Percentiles rank a stretch among this genome's conserved stretches.
Evolutionary conservation across 2,329 filamentous ascomycete species (phyloP).

Genomic region (Aspergillus viridinutans): DNA sequence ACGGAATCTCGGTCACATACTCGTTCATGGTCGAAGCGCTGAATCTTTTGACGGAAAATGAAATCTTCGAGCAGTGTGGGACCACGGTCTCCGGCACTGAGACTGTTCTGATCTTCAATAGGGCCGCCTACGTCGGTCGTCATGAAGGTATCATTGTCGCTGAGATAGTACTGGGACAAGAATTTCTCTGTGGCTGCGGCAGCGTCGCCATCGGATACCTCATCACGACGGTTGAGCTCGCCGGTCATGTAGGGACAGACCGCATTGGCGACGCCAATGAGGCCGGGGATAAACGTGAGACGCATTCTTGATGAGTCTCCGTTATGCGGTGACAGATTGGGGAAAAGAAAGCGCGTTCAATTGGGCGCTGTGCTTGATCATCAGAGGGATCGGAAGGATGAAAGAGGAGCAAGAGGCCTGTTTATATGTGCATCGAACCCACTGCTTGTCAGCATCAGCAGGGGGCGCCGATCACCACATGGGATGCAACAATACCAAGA

Average conservation of each 20-base stretch:
- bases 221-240: slow-evolving; percentile 23
- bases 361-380: not conserved
- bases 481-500: not conserved
- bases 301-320: slow-evolving; percentile 20
- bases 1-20: slow-evolving; percentile 38
- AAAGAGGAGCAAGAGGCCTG: not conserved
- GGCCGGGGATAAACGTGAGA: slow-evolving; percentile 22
- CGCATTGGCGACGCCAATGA: slow-evolving; percentile 34
- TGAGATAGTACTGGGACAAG: slow-evolving; percentile 43
- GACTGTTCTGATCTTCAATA: slow-evolving; percentile 62
- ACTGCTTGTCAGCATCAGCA: not conserved
- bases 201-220: slow-evolving; percentile 17
- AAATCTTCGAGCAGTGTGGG: slow-evolving; percentile 69
- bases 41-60: slow-evolving; percentile 68
- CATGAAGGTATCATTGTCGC: slow-evolving; percentile 54
- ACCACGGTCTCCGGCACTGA: slow-evolving; percentile 64
- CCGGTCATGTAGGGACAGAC: slow-evolving; percentile 41
- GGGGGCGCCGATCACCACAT: not conserved
- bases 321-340: not conserved
- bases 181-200: slow-evolving; percentile 35
- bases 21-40: slow-evolving; percentile 66
- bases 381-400: not conserved
- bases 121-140: slow-evolving; percentile 67
- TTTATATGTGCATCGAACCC: not conserved
- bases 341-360: not conserved